These are phyloP conservation scores for Termitomyces sp. DNA, from an alignment of 768 basidiomycete genomes.

Conservation along the genomic window DNA sequence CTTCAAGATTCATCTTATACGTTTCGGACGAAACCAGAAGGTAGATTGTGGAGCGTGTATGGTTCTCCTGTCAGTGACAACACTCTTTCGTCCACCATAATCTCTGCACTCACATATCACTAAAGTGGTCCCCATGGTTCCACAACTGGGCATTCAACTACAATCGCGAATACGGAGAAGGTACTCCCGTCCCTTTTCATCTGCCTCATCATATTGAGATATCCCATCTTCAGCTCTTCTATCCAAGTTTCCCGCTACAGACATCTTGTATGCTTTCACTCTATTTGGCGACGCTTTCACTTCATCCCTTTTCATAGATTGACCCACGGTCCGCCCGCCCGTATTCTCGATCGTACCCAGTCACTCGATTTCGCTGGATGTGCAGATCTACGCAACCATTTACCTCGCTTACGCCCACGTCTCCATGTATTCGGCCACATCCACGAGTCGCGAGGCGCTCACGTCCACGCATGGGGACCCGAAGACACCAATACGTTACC, in stretches of 20 bases:
- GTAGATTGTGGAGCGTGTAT: conserved; percentile 1
- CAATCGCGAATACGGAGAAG: not conserved
- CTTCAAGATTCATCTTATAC: not conserved
- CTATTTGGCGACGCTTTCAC: no score
- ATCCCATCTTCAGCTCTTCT: not conserved
- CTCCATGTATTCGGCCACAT: conserved; percentile 64
- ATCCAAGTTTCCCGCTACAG: not conserved
- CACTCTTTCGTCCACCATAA: not conserved
- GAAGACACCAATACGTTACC: not conserved
- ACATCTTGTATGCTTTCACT: conserved; percentile 5
- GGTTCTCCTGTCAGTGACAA: conserved; percentile 2
- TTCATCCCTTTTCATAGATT: no score
- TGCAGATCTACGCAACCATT: conserved; percentile 27
- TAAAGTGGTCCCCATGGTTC: conserved; percentile 5
- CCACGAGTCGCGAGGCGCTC: conserved; percentile 57
- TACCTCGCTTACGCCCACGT: conserved; percentile 22
- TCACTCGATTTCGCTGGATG: conserved; percentile 45
- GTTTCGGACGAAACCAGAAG: not conserved
- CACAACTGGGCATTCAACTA: conserved; percentile 2
- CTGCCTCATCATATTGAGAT: not conserved
- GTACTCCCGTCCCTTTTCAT: not conserved
- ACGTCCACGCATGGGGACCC: conserved; percentile 35
- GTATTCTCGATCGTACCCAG: conserved; percentile 18
- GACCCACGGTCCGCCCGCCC: not conserved
- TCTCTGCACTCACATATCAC: not conserved